Evolutionary conservation across 1,139 yeast genomes (phyloP).

Genomic region (Hyphopichia khmerensis): DNA sequence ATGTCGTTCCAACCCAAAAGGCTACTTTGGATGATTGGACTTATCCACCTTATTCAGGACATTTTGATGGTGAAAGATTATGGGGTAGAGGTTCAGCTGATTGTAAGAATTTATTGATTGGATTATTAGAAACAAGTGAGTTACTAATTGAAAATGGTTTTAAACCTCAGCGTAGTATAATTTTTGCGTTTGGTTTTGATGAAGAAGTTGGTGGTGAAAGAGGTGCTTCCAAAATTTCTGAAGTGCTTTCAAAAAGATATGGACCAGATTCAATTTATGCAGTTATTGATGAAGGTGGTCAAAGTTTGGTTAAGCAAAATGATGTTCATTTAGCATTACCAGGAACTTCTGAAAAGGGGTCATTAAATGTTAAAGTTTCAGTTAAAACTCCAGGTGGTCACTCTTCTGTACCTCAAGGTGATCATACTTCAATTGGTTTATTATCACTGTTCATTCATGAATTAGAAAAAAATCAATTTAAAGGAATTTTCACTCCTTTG

Average conservation of each 20-base stretch:
- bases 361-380: constrained; percentile 28
- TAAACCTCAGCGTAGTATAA: constrained; percentile 34
- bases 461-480: constrained; percentile 32
- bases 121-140: constrained; percentile 36
- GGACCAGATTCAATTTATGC: constrained; percentile 39
- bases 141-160: constrained; percentile 30
- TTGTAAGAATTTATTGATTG: constrained; percentile 38
- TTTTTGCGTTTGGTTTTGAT: constrained; percentile 46
- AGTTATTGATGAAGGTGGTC: constrained; percentile 44
- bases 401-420: constrained; percentile 40
- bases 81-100: constrained; percentile 47
- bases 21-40: constrained; percentile 36
- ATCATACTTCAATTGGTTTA: constrained; percentile 44
- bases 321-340: constrained; percentile 53
- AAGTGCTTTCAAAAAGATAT: constrained; percentile 24
- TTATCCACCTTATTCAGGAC: constrained; percentile 37
- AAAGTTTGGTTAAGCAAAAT: constrained; percentile 29
- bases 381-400: constrained; percentile 47
- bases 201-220: constrained; percentile 40
- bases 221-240: constrained; percentile 27
- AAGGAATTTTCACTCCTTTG: constrained; percentile 28
- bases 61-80: constrained; percentile 33
- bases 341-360: constrained; percentile 46
- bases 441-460: constrained; percentile 32
- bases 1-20: constrained; percentile 41